Percentiles rank a stretch among this genome's conserved stretches.
These are phyloP conservation scores for Pseudonectria foliicola DNA, from an alignment of 2,329 filamentous ascomycete genomes.

Conservation along the genomic window DNA sequence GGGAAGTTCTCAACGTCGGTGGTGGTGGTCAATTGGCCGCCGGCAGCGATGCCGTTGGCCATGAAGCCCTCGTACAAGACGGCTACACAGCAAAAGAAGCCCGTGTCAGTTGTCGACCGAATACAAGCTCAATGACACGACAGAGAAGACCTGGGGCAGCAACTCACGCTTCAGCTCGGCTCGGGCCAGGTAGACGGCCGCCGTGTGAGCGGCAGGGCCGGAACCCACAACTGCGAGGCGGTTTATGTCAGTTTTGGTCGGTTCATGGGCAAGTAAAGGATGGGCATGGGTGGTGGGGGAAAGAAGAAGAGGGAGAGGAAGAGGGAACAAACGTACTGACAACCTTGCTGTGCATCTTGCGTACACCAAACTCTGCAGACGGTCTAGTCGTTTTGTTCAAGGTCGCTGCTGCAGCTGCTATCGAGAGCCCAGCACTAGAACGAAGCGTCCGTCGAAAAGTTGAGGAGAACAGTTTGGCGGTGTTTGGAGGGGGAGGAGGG, in stretches of 20 bases:
- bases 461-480: conserved; percentile 89
- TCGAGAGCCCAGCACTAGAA: conserved; percentile 66
- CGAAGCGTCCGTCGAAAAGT: conserved; percentile 68
- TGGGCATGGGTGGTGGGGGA: too few relatives aligned
- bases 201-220: conserved; percentile 94
- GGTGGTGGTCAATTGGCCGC: conserved; percentile 94
- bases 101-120: conserved; percentile 8
- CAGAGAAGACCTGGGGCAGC: neutral
- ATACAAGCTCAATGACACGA: neutral
- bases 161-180: conserved; percentile 78
- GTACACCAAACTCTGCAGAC: conserved; percentile 31
- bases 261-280: too few relatives aligned
- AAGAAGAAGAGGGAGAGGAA: neutral
- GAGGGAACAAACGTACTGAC: conserved; percentile 57
- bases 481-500: conserved; percentile 9
- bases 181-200: conserved; percentile 90
- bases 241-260: neutral
- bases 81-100: conserved; percentile 35
- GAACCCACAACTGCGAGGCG: conserved; percentile 66
- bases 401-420: conserved; percentile 60
- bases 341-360: conserved; percentile 86
- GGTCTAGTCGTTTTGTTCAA: conserved; percentile 45
- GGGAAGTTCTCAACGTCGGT: conserved; percentile 99
- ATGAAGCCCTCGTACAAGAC: conserved; percentile 98
- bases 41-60: conserved; percentile 91